Conservation (phyloP, 139 green algal species). For the Edaphochlamys debaryana region DNA sequence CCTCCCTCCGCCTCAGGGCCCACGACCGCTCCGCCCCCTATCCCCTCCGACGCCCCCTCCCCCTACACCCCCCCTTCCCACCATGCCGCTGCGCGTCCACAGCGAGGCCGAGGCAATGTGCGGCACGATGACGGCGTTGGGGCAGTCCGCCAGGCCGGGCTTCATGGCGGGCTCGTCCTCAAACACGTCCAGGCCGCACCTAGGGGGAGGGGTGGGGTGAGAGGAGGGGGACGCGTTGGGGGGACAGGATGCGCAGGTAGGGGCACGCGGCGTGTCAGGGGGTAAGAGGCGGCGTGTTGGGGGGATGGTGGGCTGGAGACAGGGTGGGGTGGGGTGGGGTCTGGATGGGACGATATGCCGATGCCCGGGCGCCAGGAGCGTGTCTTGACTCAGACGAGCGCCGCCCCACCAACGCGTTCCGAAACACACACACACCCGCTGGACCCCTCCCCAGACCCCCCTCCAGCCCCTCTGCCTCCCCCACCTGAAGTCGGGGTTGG, state of each 20-base stretch:
- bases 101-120: constrained; percentile 97
- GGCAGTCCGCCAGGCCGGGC: constrained; percentile 87
- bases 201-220: neutral
- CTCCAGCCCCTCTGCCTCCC: neutral
- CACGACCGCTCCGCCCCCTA: too few relatives aligned
- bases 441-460: neutral
- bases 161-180: constrained; percentile 98
- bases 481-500: constrained; percentile 91
- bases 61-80: neutral
- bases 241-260: too few relatives aligned
- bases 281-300: too few relatives aligned
- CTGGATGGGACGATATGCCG: too few relatives aligned
- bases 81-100: constrained; percentile 91
- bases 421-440: too few relatives aligned
- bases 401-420: too few relatives aligned
- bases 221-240: neutral
- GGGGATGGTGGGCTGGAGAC: too few relatives aligned
- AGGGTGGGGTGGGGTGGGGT: too few relatives aligned
- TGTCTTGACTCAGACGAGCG: too few relatives aligned
- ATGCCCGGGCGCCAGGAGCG: too few relatives aligned
- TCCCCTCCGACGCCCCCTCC: neutral
- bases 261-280: too few relatives aligned
- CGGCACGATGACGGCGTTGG: constrained; percentile 97
- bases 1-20: too few relatives aligned
- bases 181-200: constrained; percentile 95